These are phyloP conservation scores for Ormosia semicastrata DNA, from an alignment of 306 rosid species.

Conservation along the genomic window DNA sequence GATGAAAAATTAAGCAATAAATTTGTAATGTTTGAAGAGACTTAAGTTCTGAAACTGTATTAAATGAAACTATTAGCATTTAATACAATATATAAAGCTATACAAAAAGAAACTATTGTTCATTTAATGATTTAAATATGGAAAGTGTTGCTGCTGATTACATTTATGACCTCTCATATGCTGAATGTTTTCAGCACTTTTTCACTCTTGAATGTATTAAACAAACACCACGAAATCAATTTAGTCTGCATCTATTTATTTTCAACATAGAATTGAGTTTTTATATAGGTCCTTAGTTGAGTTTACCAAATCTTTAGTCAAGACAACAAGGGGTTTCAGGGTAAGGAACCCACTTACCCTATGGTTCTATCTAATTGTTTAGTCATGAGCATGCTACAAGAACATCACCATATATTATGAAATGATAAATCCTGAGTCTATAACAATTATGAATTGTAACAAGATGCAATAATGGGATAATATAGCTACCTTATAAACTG, in stretches of 20 bases:
- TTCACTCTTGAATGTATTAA: neutral
- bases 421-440: neutral
- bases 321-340: neutral
- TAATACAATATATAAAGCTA: neutral
- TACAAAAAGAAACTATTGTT: slow-evolving; percentile 17
- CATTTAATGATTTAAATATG: neutral
- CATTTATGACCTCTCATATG: neutral
- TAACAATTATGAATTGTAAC: slow-evolving; percentile 3
- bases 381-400: slow-evolving; percentile 1
- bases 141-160: neutral
- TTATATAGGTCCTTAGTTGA: neutral
- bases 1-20: slow-evolving; percentile 4
- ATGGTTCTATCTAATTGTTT: neutral
- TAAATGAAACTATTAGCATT: neutral
- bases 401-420: neutral
- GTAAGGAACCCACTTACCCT: neutral
- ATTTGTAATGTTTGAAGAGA: neutral
- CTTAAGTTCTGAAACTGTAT: neutral
- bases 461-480: neutral
- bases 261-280: neutral
- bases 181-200: neutral
- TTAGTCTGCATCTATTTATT: neutral
- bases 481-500: slow-evolving; percentile 44
- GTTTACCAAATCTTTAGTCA: neutral
- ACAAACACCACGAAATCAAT: neutral